Evolutionary conservation across 306 rosid genomes (phyloP), one percentile per base, ranked within the genome.

Genomic region (Fragaria iinumae): DNA sequence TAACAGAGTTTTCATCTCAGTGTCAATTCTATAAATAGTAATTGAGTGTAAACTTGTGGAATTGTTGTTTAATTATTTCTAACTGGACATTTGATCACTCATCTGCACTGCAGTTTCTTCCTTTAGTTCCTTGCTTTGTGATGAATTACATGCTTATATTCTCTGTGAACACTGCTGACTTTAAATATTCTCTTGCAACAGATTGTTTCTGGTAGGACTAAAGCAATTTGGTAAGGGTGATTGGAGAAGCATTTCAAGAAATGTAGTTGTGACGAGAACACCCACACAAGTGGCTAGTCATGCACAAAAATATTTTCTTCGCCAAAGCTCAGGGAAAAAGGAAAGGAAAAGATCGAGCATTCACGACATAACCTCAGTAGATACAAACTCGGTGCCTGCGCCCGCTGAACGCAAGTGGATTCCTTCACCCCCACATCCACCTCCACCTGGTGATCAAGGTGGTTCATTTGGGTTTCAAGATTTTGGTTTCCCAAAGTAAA

Each of bases 241-340:
- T 80, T 94, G 98, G 98, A 91, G 97, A 82, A 93, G 98, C 83
- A 94, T 94, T 45, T 91, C 98, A 23, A 89, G 98, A 75, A 90
- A 94, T 55, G 88, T 89, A 5, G 98, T 94, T 27, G 89, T 91
- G 56, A 89, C 96, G 4, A 89, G 97, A 81, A 93, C 98, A 34
- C 96, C 98, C 0, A 91, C 98, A 20, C 98, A 94, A 62, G 98
- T 94, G 23, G 98, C 98, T 16, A 94, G 98, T 80, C 98, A 94
- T 68, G 98, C 98, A 13, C 98, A 94, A 67, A 94, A 94, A n/a
- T 94, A 89, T 79, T 94, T 81, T 67, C 90, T 90, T 53, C 95
- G 98, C 16, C 97, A 89, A 73, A 86, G 34, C 75, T 83, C 93
- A 0, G 91, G 57, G 77, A 90, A 87, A 84, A 94, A 90, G 84